Conservation (phyloP, 768 basidiomycete species). For the Vishniacozyma victoriae region DNA sequence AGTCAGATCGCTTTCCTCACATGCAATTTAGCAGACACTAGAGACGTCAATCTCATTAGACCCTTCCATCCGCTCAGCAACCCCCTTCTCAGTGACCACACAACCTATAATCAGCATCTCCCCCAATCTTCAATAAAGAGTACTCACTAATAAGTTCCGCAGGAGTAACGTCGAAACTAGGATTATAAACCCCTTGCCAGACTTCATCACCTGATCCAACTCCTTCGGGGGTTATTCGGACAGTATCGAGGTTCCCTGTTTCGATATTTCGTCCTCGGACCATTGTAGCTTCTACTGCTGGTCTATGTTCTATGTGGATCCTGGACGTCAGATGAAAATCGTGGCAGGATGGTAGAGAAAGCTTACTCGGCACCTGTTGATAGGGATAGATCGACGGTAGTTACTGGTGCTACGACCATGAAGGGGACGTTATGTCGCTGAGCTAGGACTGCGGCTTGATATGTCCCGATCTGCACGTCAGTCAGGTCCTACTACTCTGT, state of each 20-base stretch:
- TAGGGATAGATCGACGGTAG: constrained; percentile 80
- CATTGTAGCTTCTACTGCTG: constrained; percentile 77
- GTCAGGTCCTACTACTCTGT: neutral
- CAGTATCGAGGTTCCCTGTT: constrained; percentile 61
- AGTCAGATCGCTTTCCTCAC: too few relatives aligned
- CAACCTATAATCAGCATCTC: constrained; percentile 19
- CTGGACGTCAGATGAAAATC: constrained; percentile 34
- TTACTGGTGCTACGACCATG: constrained; percentile 86
- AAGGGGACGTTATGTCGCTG: constrained; percentile 77
- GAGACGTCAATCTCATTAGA: constrained; percentile 61
- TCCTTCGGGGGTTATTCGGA: constrained; percentile 70
- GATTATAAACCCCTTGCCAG: constrained; percentile 62
- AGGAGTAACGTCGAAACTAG: constrained; percentile 94
- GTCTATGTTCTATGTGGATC: constrained; percentile 91
- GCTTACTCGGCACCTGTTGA: constrained; percentile 60
- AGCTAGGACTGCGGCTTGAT: constrained; percentile 90
- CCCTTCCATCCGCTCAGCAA: constrained; percentile 65
- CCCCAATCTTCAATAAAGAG: neutral
- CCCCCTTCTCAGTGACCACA: constrained; percentile 89
- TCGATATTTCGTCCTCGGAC: constrained; percentile 71
- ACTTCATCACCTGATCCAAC: constrained; percentile 43
- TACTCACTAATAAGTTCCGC: constrained; percentile 83
- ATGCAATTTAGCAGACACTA: constrained; percentile 54
- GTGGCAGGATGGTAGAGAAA: neutral
- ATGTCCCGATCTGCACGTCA: constrained; percentile 68